Evolutionary conservation across 2,329 filamentous ascomycete species (phyloP).

Genomic region (Cordyceps fumosorosea): DNA sequence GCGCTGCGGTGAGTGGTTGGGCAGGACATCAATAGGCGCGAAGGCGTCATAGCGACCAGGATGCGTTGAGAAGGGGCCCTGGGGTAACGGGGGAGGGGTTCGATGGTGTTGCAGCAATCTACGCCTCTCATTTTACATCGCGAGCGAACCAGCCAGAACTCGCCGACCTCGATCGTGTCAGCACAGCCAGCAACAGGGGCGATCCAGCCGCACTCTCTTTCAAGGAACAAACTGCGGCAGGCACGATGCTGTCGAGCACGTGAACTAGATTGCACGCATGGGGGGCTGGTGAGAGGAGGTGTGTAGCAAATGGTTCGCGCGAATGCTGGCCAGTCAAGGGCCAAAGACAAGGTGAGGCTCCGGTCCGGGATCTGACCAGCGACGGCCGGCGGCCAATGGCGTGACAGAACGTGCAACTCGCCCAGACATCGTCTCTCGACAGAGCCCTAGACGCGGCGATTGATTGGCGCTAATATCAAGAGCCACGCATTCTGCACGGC

Average conservation of each 20-base stretch:
- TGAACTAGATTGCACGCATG: slow-evolving; percentile 1
- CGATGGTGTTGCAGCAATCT: neutral
- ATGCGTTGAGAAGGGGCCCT: neutral
- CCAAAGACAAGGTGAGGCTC: neutral
- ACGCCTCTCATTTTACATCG: slow-evolving; percentile 1
- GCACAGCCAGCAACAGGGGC: neutral
- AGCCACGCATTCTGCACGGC: neutral
- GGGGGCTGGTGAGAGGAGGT: neutral
- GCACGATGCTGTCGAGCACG: neutral
- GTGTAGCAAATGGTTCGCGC: neutral
- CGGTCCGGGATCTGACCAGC: neutral
- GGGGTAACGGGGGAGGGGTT: neutral
- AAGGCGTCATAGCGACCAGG: neutral
- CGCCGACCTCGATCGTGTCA: neutral
- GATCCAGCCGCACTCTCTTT: neutral
- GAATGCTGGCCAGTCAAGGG: slow-evolving; percentile 4
- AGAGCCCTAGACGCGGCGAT: neutral
- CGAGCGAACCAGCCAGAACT: neutral
- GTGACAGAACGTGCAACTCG: neutral
- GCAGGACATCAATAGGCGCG: neutral
- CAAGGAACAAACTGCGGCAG: neutral
- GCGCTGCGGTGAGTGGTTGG: neutral
- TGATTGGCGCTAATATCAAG: slow-evolving; percentile 1
- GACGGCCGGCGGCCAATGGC: neutral
- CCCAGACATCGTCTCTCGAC: neutral